These are phyloP conservation scores for Pseudocercospora fuligena DNA, from an alignment of 2,329 filamentous ascomycete species.

Conservation along the genomic window DNA sequence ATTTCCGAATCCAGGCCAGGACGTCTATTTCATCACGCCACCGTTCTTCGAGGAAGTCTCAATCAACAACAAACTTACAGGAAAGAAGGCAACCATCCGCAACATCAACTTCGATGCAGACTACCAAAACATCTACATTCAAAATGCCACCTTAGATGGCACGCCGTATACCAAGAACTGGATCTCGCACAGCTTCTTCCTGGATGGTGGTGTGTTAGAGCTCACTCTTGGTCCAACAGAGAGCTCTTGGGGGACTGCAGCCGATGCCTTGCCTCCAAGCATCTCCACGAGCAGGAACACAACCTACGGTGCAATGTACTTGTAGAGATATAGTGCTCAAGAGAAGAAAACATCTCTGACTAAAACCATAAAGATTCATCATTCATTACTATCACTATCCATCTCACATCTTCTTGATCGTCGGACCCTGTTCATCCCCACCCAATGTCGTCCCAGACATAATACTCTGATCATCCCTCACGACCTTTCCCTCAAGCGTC, in stretches of 20 bases:
- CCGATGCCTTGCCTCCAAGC: conserved; percentile 50
- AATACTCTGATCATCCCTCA: conserved; percentile 15
- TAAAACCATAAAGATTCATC: neutral
- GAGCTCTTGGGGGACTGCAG: conserved; percentile 50
- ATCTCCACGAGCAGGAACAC: conserved; percentile 30
- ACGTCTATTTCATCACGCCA: conserved; percentile 54
- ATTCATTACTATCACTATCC: neutral
- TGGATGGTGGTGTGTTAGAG: conserved; percentile 50
- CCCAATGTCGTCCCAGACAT: conserved; percentile 12
- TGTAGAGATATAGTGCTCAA: neutral
- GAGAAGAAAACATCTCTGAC: neutral
- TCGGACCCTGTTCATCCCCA: conserved; percentile 9
- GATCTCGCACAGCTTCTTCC: conserved; percentile 53
- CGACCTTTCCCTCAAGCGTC: neutral
- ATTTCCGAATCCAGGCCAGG: conserved; percentile 54
- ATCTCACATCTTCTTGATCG: conserved; percentile 5
- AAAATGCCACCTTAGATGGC: conserved; percentile 50
- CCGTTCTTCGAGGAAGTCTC: conserved; percentile 52
- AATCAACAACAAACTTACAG: conserved; percentile 47
- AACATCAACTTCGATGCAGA: conserved; percentile 49
- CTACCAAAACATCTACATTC: conserved; percentile 51
- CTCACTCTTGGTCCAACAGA: conserved; percentile 48
- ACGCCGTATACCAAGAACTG: conserved; percentile 50
- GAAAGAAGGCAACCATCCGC: conserved; percentile 48
- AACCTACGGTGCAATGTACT: conserved; percentile 13